A percentile compares a stretch with the other conserved stretches of the same genome.
phyloP scores from a whole-genome alignment of 768 basidiomycete genomes.

The Erythrobasidium yunnanense region DNA sequence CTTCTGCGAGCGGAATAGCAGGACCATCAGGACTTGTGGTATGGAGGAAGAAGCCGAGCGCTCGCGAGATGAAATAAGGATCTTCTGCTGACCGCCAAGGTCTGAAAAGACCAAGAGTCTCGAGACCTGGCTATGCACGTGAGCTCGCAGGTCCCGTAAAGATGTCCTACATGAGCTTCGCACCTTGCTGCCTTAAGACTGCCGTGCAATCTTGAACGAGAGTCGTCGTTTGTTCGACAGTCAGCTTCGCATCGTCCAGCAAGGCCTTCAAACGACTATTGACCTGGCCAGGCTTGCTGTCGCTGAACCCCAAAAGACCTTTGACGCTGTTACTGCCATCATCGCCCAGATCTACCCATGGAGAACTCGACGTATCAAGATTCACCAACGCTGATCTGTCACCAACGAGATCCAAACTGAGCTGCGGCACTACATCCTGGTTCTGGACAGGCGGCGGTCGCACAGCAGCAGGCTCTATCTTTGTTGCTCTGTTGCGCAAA shows the following conservation, averaged over 20 bases:
- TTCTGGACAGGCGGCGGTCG: no score
- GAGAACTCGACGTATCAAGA: no score
- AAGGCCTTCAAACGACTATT: not conserved
- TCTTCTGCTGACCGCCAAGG: slow-evolving; percentile 21
- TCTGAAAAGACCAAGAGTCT: slow-evolving; percentile 25
- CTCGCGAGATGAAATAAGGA: not conserved
- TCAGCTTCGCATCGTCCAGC: not conserved
- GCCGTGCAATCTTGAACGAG: slow-evolving; percentile 10
- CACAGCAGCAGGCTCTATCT: no score
- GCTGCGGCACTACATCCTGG: no score
- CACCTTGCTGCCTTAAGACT: slow-evolving; percentile 16
- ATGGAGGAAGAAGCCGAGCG: slow-evolving; percentile 11
- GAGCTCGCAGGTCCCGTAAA: no score
- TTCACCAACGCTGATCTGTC: no score
- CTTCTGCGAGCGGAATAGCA: slow-evolving; percentile 4
- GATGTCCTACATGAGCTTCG: slow-evolving; percentile 27
- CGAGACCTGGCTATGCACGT: slow-evolving; percentile 42
- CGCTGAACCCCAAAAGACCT: not conserved
- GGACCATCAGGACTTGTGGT: not conserved
- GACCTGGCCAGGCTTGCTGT: not conserved
- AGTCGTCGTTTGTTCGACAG: not conserved
- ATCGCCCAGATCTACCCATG: not conserved
- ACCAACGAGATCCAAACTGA: no score
- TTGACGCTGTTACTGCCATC: not conserved
- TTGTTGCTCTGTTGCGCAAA: no score